These are phyloP conservation scores for Alternaria sp. DNA, from an alignment of 2,329 filamentous ascomycete genomes.

Conservation along the genomic window DNA sequence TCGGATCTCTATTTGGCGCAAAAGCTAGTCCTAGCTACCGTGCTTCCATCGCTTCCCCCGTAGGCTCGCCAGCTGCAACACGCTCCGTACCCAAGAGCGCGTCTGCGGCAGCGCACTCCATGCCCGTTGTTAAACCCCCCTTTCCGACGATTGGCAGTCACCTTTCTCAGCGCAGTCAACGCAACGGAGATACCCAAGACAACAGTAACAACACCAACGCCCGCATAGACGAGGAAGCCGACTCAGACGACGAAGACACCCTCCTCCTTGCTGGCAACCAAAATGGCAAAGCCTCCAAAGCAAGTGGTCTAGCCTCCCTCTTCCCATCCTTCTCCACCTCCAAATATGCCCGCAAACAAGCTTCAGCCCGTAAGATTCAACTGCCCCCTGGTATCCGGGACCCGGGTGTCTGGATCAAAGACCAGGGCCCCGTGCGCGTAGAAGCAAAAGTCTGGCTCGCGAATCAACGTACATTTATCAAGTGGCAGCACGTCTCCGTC, in stretches of 20 bases:
- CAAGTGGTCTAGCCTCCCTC: slow-evolving; percentile 70
- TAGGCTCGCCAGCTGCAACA: slow-evolving; percentile 64
- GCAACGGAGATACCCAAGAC: not conserved
- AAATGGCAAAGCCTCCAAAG: slow-evolving; percentile 58
- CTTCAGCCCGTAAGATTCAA: slow-evolving; percentile 56
- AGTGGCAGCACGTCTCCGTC: slow-evolving; percentile 96
- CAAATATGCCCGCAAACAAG: slow-evolving; percentile 63
- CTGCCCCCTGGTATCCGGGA: slow-evolving; percentile 89
- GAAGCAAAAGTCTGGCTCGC: slow-evolving; percentile 99
- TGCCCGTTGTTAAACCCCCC: slow-evolving; percentile 27
- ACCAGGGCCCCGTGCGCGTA: slow-evolving; percentile 87
- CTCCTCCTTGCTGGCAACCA: slow-evolving; percentile 35
- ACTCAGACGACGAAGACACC: slow-evolving; percentile 57
- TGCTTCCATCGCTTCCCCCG: slow-evolving; percentile 70
- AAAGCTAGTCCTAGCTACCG: slow-evolving; percentile 54
- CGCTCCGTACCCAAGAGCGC: slow-evolving; percentile 35
- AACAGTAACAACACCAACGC: slow-evolving; percentile 36
- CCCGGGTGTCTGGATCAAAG: slow-evolving; percentile 90
- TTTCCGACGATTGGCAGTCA: slow-evolving; percentile 27
- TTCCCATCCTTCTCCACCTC: slow-evolving; percentile 85
- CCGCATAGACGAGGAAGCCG: slow-evolving; percentile 55
- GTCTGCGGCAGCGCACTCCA: slow-evolving; percentile 29
- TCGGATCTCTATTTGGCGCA: slow-evolving; percentile 82
- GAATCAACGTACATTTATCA: slow-evolving; percentile 97
- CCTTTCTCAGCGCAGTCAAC: slow-evolving; percentile 13